Conservation (phyloP, 2,329 filamentous ascomycete genomes). For the Exophiala spinifera region DNA sequence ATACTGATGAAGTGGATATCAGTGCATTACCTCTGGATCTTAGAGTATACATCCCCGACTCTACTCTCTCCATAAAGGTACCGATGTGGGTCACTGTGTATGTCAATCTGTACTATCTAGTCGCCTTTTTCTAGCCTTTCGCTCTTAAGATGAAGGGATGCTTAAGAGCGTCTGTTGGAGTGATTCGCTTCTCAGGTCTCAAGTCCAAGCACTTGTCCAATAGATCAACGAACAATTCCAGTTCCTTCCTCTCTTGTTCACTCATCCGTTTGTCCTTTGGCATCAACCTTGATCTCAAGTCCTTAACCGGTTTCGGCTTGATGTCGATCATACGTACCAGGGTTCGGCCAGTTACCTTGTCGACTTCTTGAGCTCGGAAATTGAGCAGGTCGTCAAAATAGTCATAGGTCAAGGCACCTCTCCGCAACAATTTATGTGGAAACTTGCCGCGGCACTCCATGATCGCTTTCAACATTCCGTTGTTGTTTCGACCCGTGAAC, state of each 20-base stretch:
- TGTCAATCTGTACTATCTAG: too few relatives aligned
- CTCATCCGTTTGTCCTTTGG: slow-evolving; percentile 69
- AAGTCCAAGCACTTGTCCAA: slow-evolving; percentile 83
- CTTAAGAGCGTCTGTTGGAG: slow-evolving; percentile 77
- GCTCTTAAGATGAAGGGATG: slow-evolving; percentile 74
- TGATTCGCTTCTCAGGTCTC: slow-evolving; percentile 89
- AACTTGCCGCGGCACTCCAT: slow-evolving; percentile 95
- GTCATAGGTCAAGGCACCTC: slow-evolving; percentile 68
- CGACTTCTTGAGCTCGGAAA: slow-evolving; percentile 79
- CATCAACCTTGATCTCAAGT: slow-evolving; percentile 76
- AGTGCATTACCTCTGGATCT: too few relatives aligned
- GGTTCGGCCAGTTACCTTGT: slow-evolving; percentile 82
- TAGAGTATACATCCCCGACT: too few relatives aligned
- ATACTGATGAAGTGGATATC: too few relatives aligned
- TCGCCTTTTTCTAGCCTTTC: slow-evolving; percentile 6
- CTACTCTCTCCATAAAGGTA: too few relatives aligned
- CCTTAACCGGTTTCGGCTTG: slow-evolving; percentile 68
- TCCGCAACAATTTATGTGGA: slow-evolving; percentile 81
- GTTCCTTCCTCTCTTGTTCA: slow-evolving; percentile 70
- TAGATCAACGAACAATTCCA: slow-evolving; percentile 80
- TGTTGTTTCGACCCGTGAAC: slow-evolving; percentile 93
- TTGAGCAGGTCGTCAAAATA: slow-evolving; percentile 84
- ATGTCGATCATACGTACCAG: slow-evolving; percentile 45
- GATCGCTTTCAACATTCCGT: slow-evolving; percentile 94
- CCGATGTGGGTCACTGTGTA: too few relatives aligned